Conservation (phyloP, 768 basidiomycete species). For the Cubamyces sp. region DNA sequence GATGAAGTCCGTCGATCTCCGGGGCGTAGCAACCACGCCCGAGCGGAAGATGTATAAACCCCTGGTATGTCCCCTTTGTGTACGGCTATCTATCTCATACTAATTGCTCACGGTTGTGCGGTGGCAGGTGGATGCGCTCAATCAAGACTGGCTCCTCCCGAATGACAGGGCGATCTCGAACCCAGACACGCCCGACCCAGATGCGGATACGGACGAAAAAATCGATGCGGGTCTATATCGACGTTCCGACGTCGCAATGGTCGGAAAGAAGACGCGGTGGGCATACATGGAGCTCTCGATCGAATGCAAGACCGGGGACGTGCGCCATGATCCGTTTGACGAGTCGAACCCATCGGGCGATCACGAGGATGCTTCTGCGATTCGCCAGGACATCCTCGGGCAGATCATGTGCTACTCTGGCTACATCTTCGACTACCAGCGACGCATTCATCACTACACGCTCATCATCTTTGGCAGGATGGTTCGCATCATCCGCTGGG, state of each 20-base stretch:
- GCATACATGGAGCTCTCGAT: constrained; percentile 1
- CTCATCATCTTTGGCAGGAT: constrained; percentile 10
- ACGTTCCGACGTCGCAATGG: not conserved
- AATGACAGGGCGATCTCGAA: not conserved
- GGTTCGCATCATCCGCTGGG: constrained; percentile 14
- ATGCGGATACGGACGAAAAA: not conserved
- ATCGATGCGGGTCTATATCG: not conserved
- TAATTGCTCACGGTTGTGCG: not conserved
- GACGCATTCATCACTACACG: constrained; percentile 11
- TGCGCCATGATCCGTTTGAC: not conserved
- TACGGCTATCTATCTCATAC: not conserved
- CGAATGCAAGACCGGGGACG: not conserved
- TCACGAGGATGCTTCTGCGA: not conserved
- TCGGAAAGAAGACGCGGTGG: not conserved
- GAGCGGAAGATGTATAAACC: not conserved
- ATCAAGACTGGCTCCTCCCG: not conserved
- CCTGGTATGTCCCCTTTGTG: not conserved
- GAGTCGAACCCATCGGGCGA: not conserved
- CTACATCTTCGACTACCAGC: constrained; percentile 5
- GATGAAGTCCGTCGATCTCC: not conserved
- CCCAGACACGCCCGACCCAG: not conserved
- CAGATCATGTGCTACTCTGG: constrained; percentile 2
- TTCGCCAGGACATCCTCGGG: not conserved
- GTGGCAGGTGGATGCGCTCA: not conserved
- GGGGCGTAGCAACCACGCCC: not conserved